Conservation (phyloP, 371 early-diverging fungal species). For the Mucor ambiguus region DNA sequence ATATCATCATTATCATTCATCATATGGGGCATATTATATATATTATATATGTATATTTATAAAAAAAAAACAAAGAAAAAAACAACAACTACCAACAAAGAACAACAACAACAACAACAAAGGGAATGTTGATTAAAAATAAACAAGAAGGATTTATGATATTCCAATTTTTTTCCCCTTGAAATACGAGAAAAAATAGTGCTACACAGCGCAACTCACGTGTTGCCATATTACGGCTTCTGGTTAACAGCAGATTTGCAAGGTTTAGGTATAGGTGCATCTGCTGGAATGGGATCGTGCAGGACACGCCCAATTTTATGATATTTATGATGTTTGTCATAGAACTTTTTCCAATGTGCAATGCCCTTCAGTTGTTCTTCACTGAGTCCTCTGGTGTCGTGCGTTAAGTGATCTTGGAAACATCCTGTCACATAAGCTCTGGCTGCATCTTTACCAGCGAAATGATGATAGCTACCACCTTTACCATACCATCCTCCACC, state of each 20-base stretch:
- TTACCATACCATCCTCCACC: slow-evolving; percentile 79
- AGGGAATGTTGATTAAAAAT: slow-evolving; percentile 5
- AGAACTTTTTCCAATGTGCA: slow-evolving; percentile 88
- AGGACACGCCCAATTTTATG: slow-evolving; percentile 83
- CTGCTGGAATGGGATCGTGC: slow-evolving; percentile 79
- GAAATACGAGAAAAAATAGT: not conserved
- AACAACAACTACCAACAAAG: not conserved
- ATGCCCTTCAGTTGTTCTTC: slow-evolving; percentile 72
- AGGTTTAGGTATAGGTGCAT: slow-evolving; percentile 76
- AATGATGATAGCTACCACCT: slow-evolving; percentile 85
- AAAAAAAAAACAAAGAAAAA: slow-evolving; percentile 1
- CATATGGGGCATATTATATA: not conserved
- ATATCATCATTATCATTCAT: slow-evolving; percentile 1
- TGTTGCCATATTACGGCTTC: slow-evolving; percentile 31
- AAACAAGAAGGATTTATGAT: not conserved
- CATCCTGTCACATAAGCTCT: slow-evolving; percentile 96
- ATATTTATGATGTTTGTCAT: slow-evolving; percentile 83
- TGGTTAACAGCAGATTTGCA: slow-evolving; percentile 39
- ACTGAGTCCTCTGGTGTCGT: slow-evolving; percentile 87
- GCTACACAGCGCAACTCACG: not conserved
- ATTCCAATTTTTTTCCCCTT: slow-evolving; percentile 3
- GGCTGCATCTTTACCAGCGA: slow-evolving; percentile 93
- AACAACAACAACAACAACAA: not conserved
- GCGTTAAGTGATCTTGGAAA: slow-evolving; percentile 88
- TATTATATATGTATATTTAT: not conserved